These are phyloP conservation scores for Fusarium burgessii DNA, from an alignment of 2,329 filamentous ascomycete species.

Conservation along the genomic window DNA sequence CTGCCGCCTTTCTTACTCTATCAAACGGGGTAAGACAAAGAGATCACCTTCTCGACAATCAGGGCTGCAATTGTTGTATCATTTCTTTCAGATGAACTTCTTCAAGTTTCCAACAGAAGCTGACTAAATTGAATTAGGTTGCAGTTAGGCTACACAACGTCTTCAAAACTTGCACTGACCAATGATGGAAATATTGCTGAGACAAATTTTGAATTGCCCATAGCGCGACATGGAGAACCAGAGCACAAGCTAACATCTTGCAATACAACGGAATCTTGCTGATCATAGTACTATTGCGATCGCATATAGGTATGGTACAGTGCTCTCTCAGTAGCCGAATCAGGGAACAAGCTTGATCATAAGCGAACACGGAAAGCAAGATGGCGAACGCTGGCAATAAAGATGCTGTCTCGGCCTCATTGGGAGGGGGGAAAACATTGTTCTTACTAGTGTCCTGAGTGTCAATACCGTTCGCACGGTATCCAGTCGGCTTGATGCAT, in stretches of 20 bases:
- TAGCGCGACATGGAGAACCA: constrained; percentile 26
- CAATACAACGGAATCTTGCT: constrained; percentile 24
- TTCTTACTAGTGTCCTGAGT: not conserved
- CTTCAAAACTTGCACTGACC: not conserved
- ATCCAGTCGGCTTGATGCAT: constrained; percentile 34
- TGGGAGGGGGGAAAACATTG: not conserved
- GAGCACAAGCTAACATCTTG: constrained; percentile 22
- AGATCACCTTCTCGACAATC: not conserved
- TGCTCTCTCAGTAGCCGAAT: constrained; percentile 27
- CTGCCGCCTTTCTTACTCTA: not conserved
- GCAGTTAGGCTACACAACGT: not conserved
- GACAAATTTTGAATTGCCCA: constrained; percentile 16
- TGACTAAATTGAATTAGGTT: not conserved
- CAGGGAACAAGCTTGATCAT: constrained; percentile 19
- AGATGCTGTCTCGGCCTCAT: not conserved
- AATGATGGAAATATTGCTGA: constrained; percentile 19
- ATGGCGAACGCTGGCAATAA: constrained; percentile 4
- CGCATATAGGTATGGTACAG: constrained; percentile 6
- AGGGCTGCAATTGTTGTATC: not conserved
- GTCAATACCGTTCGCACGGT: constrained; percentile 32
- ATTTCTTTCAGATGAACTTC: not conserved
- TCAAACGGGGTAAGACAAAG: not conserved
- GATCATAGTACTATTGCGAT: constrained; percentile 28
- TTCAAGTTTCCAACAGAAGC: not conserved
- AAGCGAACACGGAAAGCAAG: constrained; percentile 15